phyloP scores from a whole-genome alignment of 441 rosid genomes.

The Gossypium schwendimanii region DNA sequence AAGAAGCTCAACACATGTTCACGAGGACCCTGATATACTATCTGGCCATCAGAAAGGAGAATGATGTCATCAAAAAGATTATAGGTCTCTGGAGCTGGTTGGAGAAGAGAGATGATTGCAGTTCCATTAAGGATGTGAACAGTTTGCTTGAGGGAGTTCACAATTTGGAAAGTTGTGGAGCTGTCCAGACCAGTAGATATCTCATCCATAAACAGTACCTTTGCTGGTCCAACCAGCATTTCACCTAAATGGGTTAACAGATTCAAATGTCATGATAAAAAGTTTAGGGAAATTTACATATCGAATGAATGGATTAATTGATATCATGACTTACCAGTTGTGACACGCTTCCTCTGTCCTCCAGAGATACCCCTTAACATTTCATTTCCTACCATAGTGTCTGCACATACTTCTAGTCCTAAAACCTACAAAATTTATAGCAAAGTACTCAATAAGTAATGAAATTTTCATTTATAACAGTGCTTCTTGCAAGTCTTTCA shows the following conservation, averaged over 20 bases:
- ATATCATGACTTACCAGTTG: conserved; percentile 48
- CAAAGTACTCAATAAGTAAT: not conserved
- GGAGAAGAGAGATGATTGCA: conserved; percentile 59
- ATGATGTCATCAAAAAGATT: conserved; percentile 79
- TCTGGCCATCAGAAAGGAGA: conserved; percentile 67
- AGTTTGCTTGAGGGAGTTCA: conserved; percentile 56
- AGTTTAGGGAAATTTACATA: not conserved
- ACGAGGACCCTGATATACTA: conserved; percentile 79
- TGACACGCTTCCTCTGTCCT: conserved; percentile 82
- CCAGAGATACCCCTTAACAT: conserved; percentile 90
- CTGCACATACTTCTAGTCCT: conserved; percentile 79
- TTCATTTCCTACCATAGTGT: conserved; percentile 68
- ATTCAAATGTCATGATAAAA: not conserved
- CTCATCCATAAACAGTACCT: conserved; percentile 78
- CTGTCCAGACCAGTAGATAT: conserved; percentile 92
- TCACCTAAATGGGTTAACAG: not conserved
- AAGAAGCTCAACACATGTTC: conserved; percentile 66
- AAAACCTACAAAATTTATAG: conserved; percentile 37
- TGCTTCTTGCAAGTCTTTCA: not conserved
- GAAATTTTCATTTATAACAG: not conserved
- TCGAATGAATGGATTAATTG: not conserved
- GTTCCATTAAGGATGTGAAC: conserved; percentile 75
- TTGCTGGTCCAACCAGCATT: conserved; percentile 80
- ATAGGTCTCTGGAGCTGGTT: conserved; percentile 92
- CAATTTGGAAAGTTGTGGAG: conserved; percentile 78